phyloP scores from a whole-genome alignment of 2,329 filamentous ascomycete genomes.

The Pochonia chlamydosporia region DNA sequence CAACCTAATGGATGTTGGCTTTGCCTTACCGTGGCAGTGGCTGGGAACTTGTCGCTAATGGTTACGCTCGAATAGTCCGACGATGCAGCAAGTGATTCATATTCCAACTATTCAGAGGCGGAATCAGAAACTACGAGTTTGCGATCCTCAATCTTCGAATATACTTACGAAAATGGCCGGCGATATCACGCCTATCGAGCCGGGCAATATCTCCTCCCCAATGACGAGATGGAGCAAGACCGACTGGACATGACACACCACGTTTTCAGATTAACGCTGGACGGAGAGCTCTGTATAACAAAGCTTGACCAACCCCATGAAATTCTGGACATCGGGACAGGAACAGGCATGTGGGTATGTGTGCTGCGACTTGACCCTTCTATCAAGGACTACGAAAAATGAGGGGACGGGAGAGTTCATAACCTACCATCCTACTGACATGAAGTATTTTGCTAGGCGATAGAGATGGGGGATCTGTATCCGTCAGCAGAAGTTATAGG shows the following conservation, averaged over 20 bases:
- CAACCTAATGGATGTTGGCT: too few species aligned
- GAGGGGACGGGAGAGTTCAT: too few species aligned
- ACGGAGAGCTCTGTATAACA: slow-evolving; percentile 29
- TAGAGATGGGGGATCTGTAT: slow-evolving; percentile 30
- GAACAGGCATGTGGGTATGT: slow-evolving; percentile 16
- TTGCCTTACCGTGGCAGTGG: too few species aligned
- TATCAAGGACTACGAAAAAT: too few species aligned
- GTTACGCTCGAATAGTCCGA: background rate
- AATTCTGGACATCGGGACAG: slow-evolving; percentile 19
- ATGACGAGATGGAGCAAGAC: slow-evolving; percentile 36
- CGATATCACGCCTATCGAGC: slow-evolving; percentile 31
- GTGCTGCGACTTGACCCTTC: background rate
- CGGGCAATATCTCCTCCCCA: slow-evolving; percentile 23
- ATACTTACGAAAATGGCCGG: slow-evolving; percentile 32
- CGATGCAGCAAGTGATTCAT: slow-evolving; percentile 8
- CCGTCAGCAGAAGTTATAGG: slow-evolving; percentile 18
- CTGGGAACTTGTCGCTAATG: background rate
- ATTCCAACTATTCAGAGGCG: slow-evolving; percentile 13
- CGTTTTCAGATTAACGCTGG: slow-evolving; percentile 40
- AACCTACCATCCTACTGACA: too few species aligned
- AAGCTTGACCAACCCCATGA: slow-evolving; percentile 13
- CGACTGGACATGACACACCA: slow-evolving; percentile 49
- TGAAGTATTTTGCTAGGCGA: slow-evolving; percentile 27
- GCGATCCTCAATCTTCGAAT: slow-evolving; percentile 27
- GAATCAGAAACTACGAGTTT: slow-evolving; percentile 18